Evolutionary conservation across 805 yeast genomes (phyloP).

Genomic region (Zygosaccharomyces bailii): DNA sequence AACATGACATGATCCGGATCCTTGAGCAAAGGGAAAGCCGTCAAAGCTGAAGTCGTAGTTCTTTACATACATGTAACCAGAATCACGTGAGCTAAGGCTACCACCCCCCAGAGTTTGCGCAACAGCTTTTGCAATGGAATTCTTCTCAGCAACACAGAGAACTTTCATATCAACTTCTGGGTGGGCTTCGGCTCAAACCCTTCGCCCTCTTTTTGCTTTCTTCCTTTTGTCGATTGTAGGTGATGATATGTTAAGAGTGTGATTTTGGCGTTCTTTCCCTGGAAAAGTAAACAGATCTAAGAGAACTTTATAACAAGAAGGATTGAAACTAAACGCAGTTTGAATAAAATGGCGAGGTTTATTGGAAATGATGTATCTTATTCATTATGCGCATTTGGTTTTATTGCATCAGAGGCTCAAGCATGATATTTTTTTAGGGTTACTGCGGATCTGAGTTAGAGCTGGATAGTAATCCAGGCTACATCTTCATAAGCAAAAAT

Average conservation of each 20-base stretch:
- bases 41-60: conserved; percentile 74
- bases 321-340: no score
- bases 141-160: conserved; percentile 95
- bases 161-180: conserved; percentile 51
- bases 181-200: conserved; percentile 3
- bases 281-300: conserved; percentile 8
- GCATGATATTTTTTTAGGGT: no score
- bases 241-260: background rate
- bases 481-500: no score
- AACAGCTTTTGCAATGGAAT: conserved; percentile 87
- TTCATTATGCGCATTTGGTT: no score
- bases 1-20: conserved; percentile 64
- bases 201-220: background rate
- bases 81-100: conserved; percentile 42
- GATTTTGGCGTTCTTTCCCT: conserved; percentile 9
- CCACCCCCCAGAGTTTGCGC: conserved; percentile 71
- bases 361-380: no score
- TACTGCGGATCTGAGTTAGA: no score
- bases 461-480: no score
- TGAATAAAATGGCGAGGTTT: no score
- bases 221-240: conserved; percentile 4
- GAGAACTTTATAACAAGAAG: no score
- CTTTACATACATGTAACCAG: conserved; percentile 59
- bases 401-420: no score
- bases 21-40: conserved; percentile 47